Percentiles rank a stretch among this genome's conserved stretches.
phyloP scores from a whole-genome alignment of 495 filamentous ascomycete genomes.

The Lentithecium fluviatile region DNA sequence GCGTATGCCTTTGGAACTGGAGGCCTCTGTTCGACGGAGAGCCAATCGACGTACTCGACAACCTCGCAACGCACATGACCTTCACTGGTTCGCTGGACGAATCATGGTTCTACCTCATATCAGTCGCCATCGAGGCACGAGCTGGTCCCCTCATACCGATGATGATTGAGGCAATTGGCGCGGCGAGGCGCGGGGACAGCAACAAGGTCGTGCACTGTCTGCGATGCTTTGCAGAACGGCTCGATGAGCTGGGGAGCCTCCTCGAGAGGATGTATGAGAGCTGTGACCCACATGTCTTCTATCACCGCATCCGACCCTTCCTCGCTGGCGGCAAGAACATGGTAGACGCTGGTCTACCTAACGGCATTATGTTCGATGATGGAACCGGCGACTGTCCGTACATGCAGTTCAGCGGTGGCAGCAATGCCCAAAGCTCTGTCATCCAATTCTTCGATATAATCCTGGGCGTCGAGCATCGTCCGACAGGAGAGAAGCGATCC shows the following conservation, averaged over 20 bases:
- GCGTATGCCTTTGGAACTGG: conserved; percentile 93
- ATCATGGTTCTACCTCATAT: conserved; percentile 97
- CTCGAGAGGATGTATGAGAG: conserved; percentile 85
- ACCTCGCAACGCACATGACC: conserved; percentile 79
- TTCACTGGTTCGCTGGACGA: conserved; percentile 97
- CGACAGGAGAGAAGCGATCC: conserved; percentile 67
- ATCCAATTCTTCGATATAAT: conserved; percentile 94
- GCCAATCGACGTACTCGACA: conserved; percentile 74
- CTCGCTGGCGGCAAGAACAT: conserved; percentile 97
- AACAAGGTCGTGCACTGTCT: conserved; percentile 71
- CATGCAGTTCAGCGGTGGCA: conserved; percentile 81
- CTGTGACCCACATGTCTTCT: conserved; percentile 92
- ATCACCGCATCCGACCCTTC: conserved; percentile 88
- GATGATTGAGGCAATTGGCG: conserved; percentile 83
- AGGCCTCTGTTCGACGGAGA: conserved; percentile 81
- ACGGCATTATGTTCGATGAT: conserved; percentile 83
- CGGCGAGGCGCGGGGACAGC: conserved; percentile 70
- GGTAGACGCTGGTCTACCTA: conserved; percentile 83
- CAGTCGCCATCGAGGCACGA: conserved; percentile 91
- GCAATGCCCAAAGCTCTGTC: conserved; percentile 91
- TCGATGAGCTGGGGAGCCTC: conserved; percentile 76
- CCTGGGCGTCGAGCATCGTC: conserved; percentile 86
- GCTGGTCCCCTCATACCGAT: conserved; percentile 84
- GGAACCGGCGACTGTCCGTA: conserved; percentile 64
- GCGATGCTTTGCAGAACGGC: conserved; percentile 72